Evolutionary conservation across 1,284 basidiomycete genomes (phyloP), one percentile per base, ranked within the genome.

Genomic region (Malassezia furfur): DNA sequence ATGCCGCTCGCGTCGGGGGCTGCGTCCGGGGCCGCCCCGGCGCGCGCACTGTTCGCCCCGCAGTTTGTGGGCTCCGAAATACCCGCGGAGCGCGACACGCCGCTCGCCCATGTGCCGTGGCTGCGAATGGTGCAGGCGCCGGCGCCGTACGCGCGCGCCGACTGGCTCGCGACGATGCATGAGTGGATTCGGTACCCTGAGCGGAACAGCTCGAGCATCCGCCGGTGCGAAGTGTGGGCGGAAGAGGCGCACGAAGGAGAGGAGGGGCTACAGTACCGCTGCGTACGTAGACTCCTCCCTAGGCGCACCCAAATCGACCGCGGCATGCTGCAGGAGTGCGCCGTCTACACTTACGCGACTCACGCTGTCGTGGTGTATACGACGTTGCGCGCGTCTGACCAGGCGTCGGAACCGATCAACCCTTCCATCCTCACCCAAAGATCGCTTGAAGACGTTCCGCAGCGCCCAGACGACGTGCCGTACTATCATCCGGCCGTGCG

Each of bases 401-500:
- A 50, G 17, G 44, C 28, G 5, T 11, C 32, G 17, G 50, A 57
- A 37, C 1, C 11, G 12, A n/a, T 22, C 1, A 14, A 52, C 22
- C 19, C 38, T 4, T 37, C n/a, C 54, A 46, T 31, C 12, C 43
- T 5, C 35, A 39, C 17, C 50, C 50, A n/a, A 37, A 19, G 25
- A 15, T 3, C 6, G 1, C 11, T 19, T 0, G 5, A 8, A 40
- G 43, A 48, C 35, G 37, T 36, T 21, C 54, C 50, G 11, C 15
- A 40, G 7, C 31, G 14, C 7, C 58, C 64, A n/a, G 45, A 44
- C 1, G 53, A 63, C 17, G 45, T 74, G 5, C 71, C 71, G 0
- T 74, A 66, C 57, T 74, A 74, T 51, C 71, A 74, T 31, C 71
- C 71, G 4, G 65, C 63, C 36, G 68, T 74, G 10, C 63, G 66